Base-by-base conservation (phyloP, 2,329 filamentous ascomycete genomes). In the Ceratocystis ficicola region DNA sequence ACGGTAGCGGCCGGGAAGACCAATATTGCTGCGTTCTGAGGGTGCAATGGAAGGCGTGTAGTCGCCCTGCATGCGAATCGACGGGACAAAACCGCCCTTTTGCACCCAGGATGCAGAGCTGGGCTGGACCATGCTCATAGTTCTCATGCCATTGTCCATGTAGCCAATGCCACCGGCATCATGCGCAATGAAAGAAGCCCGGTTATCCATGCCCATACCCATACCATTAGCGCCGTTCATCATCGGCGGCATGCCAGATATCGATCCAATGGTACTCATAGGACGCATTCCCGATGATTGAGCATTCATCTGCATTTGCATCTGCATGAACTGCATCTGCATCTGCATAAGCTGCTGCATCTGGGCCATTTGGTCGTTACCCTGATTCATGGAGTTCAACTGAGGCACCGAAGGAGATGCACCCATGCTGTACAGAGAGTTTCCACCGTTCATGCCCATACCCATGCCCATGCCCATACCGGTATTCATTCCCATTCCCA, bases 41-140 rank as follows among this genome's bases (percentile, higher is more conserved):
- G 94, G 94, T 1, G 94, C 93, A 70, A 99, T 95, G 0, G 93
- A 97, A 0, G 91, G 86, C 0, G 91, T 83, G 75, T 97, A 97
- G 7, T 84, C 85, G 63, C 75, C 75, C 75, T 76, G 79, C 65
- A 75, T 70, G 66, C 74, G 76, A 63, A 83, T 78, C 12, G 81
- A 83, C 3, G 81, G 80, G 17, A 80, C 75, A 70, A 79, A 82
- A 20, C 73, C 70, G 44, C 76, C 72, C 30, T 75, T 78, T 66
- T 81, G 80, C 59, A 85, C 77, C 68, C 78, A 83, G 1, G 83
- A 82, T 7, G 79, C 76, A 25, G 81, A 79, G 71, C 79, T 85
- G 7, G 87, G 86, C 70, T 89, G 87, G 68, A 94, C 82, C 86
- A 94, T 90, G 75, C 88, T 94, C 83, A 94, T 90, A 0, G 90